Conservation (phyloP, 768 basidiomycete species). For the Crepidotus variabilis region DNA sequence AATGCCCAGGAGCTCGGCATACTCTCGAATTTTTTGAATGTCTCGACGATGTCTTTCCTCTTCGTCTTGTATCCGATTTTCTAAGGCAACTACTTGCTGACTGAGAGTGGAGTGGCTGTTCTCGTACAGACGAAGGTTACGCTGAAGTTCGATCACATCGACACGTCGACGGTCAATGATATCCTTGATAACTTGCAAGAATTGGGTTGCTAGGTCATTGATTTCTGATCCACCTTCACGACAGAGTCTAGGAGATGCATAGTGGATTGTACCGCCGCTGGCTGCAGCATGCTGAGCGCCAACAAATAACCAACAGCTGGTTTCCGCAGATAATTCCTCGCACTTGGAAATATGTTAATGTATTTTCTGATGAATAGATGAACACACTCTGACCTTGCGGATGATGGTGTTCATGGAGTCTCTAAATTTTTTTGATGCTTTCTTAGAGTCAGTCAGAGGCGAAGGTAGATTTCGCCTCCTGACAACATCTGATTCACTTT, state of each 20-base stretch:
- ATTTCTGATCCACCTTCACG: neutral
- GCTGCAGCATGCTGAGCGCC: constrained; percentile 8
- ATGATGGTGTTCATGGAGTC: no score
- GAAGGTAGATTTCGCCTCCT: no score
- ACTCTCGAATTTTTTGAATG: no score
- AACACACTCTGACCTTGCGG: no score
- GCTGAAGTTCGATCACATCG: neutral
- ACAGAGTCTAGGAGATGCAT: constrained; percentile 5
- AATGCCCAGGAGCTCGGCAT: no score
- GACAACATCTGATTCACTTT: no score
- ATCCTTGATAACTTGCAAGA: neutral
- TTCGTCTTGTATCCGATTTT: no score
- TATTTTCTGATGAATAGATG: neutral
- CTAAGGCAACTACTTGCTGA: no score
- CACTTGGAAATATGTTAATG: neutral
- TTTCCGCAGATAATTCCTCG: constrained; percentile 1
- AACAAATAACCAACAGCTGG: constrained; percentile 10
- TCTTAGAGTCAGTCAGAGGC: no score
- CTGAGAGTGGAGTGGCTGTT: neutral
- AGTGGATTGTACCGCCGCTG: neutral
- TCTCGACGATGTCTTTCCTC: no score
- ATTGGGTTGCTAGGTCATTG: neutral
- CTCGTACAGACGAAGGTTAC: neutral
- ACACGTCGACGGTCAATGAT: neutral
- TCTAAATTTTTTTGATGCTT: no score